Percentiles rank a stretch among this genome's conserved stretches.
Evolutionary conservation across 805 yeast species (phyloP).

Genomic region (Millerago galiae): DNA sequence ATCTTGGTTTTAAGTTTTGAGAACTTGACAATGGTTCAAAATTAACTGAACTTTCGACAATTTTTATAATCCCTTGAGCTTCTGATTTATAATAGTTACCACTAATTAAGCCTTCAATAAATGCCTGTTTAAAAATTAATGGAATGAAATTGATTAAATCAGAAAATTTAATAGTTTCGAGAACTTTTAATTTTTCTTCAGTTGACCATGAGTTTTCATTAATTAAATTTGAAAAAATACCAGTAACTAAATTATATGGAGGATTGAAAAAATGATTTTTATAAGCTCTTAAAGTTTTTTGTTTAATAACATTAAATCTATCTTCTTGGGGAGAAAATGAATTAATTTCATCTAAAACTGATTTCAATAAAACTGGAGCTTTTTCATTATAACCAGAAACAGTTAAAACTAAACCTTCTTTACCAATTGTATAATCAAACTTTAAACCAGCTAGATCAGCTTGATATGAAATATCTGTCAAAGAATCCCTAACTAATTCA

Average conservation of each 20-base stretch:
- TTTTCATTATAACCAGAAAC: constrained; percentile 84
- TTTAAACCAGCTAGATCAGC: constrained; percentile 78
- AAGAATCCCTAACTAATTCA: constrained; percentile 67
- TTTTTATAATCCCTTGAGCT: constrained; percentile 43
- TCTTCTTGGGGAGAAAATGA: constrained; percentile 43
- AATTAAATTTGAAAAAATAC: constrained; percentile 54
- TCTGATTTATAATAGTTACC: constrained; percentile 63
- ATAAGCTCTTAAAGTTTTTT: constrained; percentile 52
- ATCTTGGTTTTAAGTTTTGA: constrained; percentile 37
- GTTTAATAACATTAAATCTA: constrained; percentile 63
- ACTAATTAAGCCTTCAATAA: constrained; percentile 63
- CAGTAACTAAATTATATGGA: constrained; percentile 75
- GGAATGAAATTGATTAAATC: constrained; percentile 47
- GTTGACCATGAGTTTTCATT: constrained; percentile 66
- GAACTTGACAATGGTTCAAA: constrained; percentile 36
- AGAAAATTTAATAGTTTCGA: constrained; percentile 39
- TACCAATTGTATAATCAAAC: constrained; percentile 48
- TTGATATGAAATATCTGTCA: constrained; percentile 72
- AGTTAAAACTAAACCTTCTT: constrained; percentile 65
- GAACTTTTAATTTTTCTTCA: constrained; percentile 48
- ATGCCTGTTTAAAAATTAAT: constrained; percentile 50
- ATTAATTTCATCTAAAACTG: constrained; percentile 49
- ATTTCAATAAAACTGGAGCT: constrained; percentile 52
- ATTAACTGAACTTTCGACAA: constrained; percentile 32
- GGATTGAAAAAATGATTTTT: constrained; percentile 64